These are phyloP conservation scores for Microstegium vimineum DNA, from an alignment of 176 grass and related monocot genomes.

Conservation along the genomic window DNA sequence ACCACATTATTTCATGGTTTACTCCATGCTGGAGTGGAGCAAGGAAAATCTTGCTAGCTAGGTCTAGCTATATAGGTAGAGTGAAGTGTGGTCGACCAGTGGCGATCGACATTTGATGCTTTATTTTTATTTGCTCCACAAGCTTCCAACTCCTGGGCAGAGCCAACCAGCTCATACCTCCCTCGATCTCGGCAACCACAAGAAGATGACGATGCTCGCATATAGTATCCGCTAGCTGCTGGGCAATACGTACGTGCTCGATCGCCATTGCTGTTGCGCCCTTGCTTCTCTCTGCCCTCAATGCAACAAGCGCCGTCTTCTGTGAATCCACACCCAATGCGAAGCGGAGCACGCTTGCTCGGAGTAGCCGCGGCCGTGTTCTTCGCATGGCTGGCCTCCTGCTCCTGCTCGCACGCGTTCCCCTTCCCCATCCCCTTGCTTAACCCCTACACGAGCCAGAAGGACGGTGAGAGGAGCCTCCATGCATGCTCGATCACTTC, in stretches of 20 bases:
- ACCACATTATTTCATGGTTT: background rate
- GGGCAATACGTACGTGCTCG: background rate
- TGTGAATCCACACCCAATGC: background rate
- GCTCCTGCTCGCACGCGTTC: constrained; percentile 28
- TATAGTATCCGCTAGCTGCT: background rate
- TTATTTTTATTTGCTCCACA: background rate
- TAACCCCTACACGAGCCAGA: constrained; percentile 13
- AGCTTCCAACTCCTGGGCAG: background rate
- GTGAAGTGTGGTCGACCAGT: background rate
- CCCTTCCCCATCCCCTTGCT: constrained; percentile 33
- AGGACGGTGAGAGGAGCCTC: constrained; percentile 10
- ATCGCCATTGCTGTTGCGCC: background rate
- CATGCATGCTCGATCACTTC: background rate
- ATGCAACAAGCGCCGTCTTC: background rate
- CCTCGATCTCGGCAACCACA: background rate
- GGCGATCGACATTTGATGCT: background rate
- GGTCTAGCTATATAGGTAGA: too few relatives aligned
- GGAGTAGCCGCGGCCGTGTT: background rate
- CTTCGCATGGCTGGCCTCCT: constrained; percentile 6
- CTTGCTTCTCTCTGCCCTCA: too few relatives aligned
- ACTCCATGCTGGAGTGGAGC: constrained; percentile 6
- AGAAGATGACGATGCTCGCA: background rate
- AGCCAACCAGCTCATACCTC: constrained; percentile 13
- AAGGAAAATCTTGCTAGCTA: background rate
- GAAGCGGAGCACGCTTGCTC: background rate